phyloP scores from a whole-genome alignment of 306 rosid species.

The Vigna radiata region DNA sequence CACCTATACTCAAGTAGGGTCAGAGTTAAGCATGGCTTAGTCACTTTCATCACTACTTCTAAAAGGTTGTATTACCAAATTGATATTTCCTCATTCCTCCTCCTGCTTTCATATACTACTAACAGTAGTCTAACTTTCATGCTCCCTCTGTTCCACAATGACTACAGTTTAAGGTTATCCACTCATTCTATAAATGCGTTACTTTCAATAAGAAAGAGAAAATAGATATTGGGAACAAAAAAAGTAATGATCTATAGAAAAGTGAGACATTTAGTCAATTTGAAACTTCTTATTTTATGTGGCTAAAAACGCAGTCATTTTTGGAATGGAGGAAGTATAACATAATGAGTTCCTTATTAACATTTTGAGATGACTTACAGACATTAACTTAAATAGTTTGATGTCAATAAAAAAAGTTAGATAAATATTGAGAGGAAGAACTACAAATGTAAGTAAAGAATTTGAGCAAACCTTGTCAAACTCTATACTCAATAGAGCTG shows the following conservation, averaged over 20 bases:
- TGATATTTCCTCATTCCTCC: background rate
- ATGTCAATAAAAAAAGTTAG: constrained; percentile 23
- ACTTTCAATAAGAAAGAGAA: too few relatives aligned
- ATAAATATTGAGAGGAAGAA: constrained; percentile 2
- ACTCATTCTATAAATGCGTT: too few relatives aligned
- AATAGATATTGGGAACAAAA: too few relatives aligned
- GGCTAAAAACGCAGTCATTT: too few relatives aligned
- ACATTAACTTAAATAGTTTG: background rate
- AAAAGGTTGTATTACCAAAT: constrained; percentile 22
- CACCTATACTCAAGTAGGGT: background rate
- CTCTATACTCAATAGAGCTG: constrained; percentile 74
- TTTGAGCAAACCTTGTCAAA: constrained; percentile 78
- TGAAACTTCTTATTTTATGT: too few relatives aligned
- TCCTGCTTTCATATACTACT: constrained; percentile 31
- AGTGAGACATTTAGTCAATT: too few relatives aligned
- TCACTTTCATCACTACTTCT: background rate
- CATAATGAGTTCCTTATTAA: constrained; percentile 14
- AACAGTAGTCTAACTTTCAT: constrained; percentile 23
- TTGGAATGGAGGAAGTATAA: background rate
- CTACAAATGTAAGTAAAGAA: constrained; percentile 1
- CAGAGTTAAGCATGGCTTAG: background rate
- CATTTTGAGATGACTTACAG: constrained; percentile 16
- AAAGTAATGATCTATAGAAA: too few relatives aligned
- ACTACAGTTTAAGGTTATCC: too few relatives aligned
- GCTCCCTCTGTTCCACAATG: too few relatives aligned